Percentiles rank a stretch among this genome's conserved stretches.
Conservation (phyloP, 257 asterid genomes). For the Mitragyna speciosa region DNA sequence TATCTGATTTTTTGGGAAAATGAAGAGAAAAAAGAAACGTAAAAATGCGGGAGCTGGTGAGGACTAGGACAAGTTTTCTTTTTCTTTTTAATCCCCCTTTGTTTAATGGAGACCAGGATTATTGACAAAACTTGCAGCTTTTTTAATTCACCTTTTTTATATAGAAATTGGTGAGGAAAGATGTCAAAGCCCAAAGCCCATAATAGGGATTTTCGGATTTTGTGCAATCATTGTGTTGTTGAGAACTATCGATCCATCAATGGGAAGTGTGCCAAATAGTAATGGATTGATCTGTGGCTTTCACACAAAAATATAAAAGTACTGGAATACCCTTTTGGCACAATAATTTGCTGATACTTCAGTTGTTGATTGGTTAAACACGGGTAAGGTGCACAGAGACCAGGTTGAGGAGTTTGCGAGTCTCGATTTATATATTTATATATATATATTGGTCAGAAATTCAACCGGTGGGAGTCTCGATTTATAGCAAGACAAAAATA, state of each 20-base stretch:
- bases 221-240: conserved; percentile 9
- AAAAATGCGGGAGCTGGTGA: neutral
- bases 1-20: neutral
- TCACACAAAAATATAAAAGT: neutral
- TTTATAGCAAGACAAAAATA: neutral
- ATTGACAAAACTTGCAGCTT: neutral
- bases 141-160: neutral
- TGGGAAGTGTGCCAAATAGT: neutral
- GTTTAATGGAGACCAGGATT: neutral
- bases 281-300: neutral
- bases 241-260: neutral
- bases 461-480: no score
- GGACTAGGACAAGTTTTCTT: neutral
- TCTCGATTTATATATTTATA: neutral
- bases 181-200: neutral
- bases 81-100: neutral
- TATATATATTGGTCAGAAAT: no score
- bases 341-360: neutral
- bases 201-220: neutral
- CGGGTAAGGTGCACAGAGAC: neutral
- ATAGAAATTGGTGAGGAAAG: neutral
- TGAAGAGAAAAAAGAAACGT: neutral
- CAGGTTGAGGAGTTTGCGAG: neutral
- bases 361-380: neutral
- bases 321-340: neutral